Conservation (phyloP, 768 basidiomycete species). For the Leccinum pellstonianum region DNA sequence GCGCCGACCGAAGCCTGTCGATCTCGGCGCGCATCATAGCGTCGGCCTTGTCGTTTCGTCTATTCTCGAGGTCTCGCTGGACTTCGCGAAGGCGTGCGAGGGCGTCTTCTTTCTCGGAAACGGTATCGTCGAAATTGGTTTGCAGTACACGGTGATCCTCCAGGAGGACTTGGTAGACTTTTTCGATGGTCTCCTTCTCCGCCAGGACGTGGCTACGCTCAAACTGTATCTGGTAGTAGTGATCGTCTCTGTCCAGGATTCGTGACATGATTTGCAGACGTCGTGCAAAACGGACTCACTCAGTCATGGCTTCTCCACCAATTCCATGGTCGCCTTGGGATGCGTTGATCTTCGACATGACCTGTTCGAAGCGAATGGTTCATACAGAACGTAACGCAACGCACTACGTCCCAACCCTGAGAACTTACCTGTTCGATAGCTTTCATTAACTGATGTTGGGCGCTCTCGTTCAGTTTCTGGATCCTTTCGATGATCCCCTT, state of each 20-base stretch:
- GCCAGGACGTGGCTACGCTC: conserved; percentile 73
- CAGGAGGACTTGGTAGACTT: conserved; percentile 70
- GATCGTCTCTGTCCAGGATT: conserved; percentile 64
- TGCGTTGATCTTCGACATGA: conserved; percentile 72
- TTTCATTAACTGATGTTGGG: conserved; percentile 90
- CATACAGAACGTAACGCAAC: neutral
- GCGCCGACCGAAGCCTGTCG: conserved; percentile 73
- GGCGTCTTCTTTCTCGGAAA: conserved; percentile 78
- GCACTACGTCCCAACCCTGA: neutral
- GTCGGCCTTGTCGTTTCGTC: conserved; percentile 69
- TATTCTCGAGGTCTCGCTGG: conserved; percentile 57
- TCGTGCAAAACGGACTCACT: conserved; percentile 49
- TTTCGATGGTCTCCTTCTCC: conserved; percentile 87
- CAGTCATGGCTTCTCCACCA: conserved; percentile 69
- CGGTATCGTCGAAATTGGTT: conserved; percentile 70
- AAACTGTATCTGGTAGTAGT: conserved; percentile 82
- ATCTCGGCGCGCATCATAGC: conserved; percentile 78
- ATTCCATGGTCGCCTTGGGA: conserved; percentile 45
- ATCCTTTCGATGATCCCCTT: conserved; percentile 89
- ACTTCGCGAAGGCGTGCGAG: conserved; percentile 58
- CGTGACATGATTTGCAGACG: conserved; percentile 11
- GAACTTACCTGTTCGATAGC: conserved; percentile 83
- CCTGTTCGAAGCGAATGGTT: conserved; percentile 38
- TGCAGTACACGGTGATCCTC: conserved; percentile 77
- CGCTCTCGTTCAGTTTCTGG: conserved; percentile 73